Conservation (phyloP, 1,284 basidiomycete genomes). For the Sanghuangporus baumii region DNA sequence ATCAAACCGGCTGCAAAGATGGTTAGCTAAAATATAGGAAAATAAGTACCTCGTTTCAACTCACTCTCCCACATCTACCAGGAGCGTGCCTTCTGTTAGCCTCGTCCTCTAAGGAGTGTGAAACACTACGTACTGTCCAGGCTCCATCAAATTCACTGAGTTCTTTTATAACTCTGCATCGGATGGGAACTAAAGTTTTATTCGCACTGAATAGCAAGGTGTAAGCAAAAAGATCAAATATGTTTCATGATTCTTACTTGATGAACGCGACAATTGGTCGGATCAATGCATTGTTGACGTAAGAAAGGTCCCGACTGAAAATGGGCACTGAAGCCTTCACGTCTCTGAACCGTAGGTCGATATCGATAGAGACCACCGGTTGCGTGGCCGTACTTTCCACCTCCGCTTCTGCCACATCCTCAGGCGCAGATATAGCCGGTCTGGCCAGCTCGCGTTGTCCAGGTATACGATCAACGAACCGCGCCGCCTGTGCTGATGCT, state of each 20-base stretch:
- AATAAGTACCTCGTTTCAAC: constrained; percentile 22
- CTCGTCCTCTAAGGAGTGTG: not conserved
- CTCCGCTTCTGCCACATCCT: constrained; percentile 26
- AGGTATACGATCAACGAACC: constrained; percentile 69
- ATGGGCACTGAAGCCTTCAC: constrained; percentile 94
- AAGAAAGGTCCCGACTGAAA: constrained; percentile 82
- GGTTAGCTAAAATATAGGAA: constrained; percentile 20
- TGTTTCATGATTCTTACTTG: constrained; percentile 56
- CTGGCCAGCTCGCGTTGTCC: constrained; percentile 85
- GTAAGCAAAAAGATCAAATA: constrained; percentile 11
- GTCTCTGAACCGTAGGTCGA: constrained; percentile 94
- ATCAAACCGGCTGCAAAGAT: constrained; percentile 62
- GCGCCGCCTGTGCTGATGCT: constrained; percentile 38
- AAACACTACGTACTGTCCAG: constrained; percentile 69
- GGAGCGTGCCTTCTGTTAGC: constrained; percentile 21
- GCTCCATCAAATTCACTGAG: constrained; percentile 81
- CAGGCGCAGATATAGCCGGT: constrained; percentile 75
- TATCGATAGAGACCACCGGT: constrained; percentile 75
- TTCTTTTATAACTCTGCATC: constrained; percentile 78
- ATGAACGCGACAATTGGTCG: constrained; percentile 98
- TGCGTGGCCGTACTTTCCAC: constrained; percentile 37
- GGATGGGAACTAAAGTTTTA: constrained; percentile 87
- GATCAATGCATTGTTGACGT: constrained; percentile 92
- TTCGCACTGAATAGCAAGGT: constrained; percentile 58
- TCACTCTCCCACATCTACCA: constrained; percentile 79